These are phyloP conservation scores for Microglena sp. DNA, from an alignment of 139 green algal species.

Conservation along the genomic window DNA sequence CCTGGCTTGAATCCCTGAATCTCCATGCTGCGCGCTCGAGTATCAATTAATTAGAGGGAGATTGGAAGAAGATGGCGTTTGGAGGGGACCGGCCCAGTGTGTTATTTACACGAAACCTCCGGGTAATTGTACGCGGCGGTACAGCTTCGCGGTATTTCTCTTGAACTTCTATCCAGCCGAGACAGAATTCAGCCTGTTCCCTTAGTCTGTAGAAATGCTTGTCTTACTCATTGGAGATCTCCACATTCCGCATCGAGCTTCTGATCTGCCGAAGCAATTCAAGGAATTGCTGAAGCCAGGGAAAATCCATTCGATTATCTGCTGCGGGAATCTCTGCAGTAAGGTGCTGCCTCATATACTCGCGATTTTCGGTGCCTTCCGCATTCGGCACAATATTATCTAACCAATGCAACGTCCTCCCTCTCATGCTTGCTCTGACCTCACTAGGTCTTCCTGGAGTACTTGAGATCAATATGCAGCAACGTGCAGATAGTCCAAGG, in stretches of 20 bases:
- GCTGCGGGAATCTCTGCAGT: slow-evolving; percentile 80
- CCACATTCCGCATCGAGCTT: slow-evolving; percentile 76
- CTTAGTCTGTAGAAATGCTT: no score
- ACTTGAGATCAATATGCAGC: slow-evolving; percentile 53
- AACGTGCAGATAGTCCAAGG: slow-evolving; percentile 71
- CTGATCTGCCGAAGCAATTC: slow-evolving; percentile 84
- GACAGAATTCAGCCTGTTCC: no score
- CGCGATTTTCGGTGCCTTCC: neutral
- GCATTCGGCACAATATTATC: neutral
- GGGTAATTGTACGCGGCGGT: neutral
- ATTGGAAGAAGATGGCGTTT: no score
- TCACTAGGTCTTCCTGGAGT: slow-evolving; percentile 79
- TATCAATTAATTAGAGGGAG: no score
- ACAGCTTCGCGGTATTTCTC: neutral
- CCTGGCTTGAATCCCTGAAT: slow-evolving; percentile 3
- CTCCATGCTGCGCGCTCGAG: no score
- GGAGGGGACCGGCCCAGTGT: no score
- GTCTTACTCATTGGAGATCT: slow-evolving; percentile 88
- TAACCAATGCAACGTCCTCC: neutral
- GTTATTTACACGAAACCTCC: no score
- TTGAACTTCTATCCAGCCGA: no score
- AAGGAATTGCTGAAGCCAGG: slow-evolving; percentile 85
- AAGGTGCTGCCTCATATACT: slow-evolving; percentile 34
- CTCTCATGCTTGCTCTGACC: neutral
- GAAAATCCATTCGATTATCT: slow-evolving; percentile 87